Evolutionary conservation across 257 asterid species (phyloP).

Genomic region (Jaltomata sinuosa): DNA sequence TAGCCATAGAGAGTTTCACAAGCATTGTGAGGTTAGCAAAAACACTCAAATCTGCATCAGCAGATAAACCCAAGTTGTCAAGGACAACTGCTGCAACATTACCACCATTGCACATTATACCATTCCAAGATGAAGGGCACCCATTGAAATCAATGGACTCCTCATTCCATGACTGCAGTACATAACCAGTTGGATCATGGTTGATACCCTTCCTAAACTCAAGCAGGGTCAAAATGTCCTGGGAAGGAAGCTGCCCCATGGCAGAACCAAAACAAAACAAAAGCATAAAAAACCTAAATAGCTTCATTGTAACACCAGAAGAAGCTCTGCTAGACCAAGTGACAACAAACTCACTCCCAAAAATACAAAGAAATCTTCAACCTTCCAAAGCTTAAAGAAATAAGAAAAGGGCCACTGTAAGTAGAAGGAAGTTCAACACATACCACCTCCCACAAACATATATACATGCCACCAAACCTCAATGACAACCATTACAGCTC

Average conservation of each 20-base stretch:
- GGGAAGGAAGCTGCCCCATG: constrained; percentile 87
- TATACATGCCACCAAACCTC: neutral
- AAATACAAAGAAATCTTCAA: neutral
- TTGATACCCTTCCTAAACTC: constrained; percentile 93
- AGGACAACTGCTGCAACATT: constrained; percentile 92
- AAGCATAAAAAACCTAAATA: constrained; percentile 38
- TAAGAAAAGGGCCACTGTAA: neutral
- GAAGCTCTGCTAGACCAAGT: neutral
- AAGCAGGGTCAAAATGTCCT: constrained; percentile 68
- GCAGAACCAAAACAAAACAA: constrained; percentile 39
- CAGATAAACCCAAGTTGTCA: constrained; percentile 61
- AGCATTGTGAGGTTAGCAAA: constrained; percentile 82
- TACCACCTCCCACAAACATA: neutral
- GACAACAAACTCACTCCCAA: neutral
- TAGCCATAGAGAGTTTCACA: constrained; percentile 75
- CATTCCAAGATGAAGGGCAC: constrained; percentile 98
- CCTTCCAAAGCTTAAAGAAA: neutral
- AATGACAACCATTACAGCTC: neutral
- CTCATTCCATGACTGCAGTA: constrained; percentile 86
- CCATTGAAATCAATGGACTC: constrained; percentile 96
- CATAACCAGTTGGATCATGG: constrained; percentile 88
- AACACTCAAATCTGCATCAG: constrained; percentile 62
- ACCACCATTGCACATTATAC: constrained; percentile 92
- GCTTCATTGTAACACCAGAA: constrained; percentile 39
- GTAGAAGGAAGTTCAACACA: neutral